phyloP scores from a whole-genome alignment of 2,329 filamentous ascomycete species.

The Fusarium papillatum region DNA sequence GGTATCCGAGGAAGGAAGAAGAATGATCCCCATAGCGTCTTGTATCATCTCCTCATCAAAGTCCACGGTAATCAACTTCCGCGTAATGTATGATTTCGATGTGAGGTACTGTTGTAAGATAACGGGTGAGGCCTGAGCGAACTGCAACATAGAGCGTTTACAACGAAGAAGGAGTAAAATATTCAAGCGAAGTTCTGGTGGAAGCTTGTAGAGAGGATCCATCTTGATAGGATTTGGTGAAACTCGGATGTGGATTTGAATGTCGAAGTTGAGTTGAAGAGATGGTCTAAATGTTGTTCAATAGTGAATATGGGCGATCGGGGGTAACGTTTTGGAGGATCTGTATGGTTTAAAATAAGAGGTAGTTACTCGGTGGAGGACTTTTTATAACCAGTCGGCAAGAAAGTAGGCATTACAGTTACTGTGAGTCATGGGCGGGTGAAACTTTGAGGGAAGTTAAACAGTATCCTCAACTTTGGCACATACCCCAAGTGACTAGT shows the following conservation, averaged over 20 bases:
- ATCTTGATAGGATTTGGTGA: background rate
- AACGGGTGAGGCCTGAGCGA: conserved; percentile 15
- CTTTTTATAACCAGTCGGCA: background rate
- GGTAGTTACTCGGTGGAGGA: too few relatives aligned
- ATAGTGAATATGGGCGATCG: background rate
- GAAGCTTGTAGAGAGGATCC: conserved; percentile 19
- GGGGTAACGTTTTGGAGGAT: background rate
- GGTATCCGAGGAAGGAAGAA: background rate
- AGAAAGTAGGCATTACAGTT: background rate
- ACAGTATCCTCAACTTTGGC: background rate
- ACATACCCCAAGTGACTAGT: too few relatives aligned
- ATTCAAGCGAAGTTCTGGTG: conserved; percentile 13
- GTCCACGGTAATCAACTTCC: background rate
- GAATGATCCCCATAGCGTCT: conserved; percentile 22
- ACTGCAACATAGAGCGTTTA: background rate
- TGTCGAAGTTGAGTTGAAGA: background rate
- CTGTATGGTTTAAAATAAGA: background rate
- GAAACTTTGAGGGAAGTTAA: background rate
- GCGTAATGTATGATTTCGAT: conserved; percentile 6
- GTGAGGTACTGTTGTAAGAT: conserved; percentile 13
- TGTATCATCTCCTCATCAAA: conserved; percentile 22
- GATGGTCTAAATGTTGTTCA: background rate
- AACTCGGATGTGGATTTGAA: background rate
- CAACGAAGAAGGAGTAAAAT: conserved; percentile 9
- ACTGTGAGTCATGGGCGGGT: background rate